Base-by-base conservation (phyloP, 2,329 filamentous ascomycete genomes). In the Chaetomiaceae sp. region DNA sequence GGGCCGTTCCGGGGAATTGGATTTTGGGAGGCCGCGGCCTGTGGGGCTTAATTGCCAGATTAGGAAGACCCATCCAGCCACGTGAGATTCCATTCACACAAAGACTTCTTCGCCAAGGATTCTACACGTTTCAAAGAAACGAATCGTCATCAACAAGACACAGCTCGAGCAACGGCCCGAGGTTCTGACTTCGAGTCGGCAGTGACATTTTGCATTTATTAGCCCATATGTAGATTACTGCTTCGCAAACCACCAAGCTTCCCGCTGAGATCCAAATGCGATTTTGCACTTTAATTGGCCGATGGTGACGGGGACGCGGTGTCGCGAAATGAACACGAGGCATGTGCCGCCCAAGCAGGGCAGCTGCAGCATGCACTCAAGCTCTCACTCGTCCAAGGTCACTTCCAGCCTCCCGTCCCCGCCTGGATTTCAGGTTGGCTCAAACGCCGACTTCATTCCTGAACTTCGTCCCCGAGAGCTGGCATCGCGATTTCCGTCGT, bases 291-390 rank as follows among this genome's bases (percentile, higher is more conserved):
- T 14, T 25, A 53, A 31, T 55, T 54, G 53, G 53, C 39, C 36
- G 20, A 53, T n/a, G n/a, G n/a, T n/a, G n/a, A n/a, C n/a, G n/a
- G n/a, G 4, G 40, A 53, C 54, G 57, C 51, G 54, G 38, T 54
- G 52, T 48, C 57, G 55, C 57, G 57, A 59, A 57, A 59, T 57
- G 52, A 57, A 59, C 57, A 59, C 57, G 57, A 51, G 17, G 29
- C 11, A 40, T 45, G 45, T 33, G 12, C 45, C 37, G 50, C 23
- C 34, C 23, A 38, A 20, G 25, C 36, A 42, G 36, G 17, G 6
- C 36, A 47, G 25, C 7, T 49, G 45, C 51, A 53, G 45, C 51
- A 25, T 19, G 45, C 38, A 39, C 39, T 33, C 43, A 50, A 42
- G 31, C 40, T 31, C 43, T 31, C 27, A 42, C 36, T 43, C 44